These are phyloP conservation scores for Saturnispora ahearnii DNA, from an alignment of 805 yeast genomes.

Conservation along the genomic window DNA sequence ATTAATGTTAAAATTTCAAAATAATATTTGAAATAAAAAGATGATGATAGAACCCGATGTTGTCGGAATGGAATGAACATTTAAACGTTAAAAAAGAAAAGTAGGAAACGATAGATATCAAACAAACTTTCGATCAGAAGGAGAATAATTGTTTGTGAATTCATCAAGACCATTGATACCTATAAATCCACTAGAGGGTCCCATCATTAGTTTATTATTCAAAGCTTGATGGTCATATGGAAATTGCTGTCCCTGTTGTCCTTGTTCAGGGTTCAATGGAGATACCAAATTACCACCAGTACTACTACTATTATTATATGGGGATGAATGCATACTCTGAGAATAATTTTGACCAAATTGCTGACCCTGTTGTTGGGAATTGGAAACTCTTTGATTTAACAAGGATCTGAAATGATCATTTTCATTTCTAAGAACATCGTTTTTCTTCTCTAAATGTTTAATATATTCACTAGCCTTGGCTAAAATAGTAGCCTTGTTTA, in stretches of 20 bases:
- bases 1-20: not conserved
- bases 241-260: constrained; percentile 5
- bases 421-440: constrained; percentile 39
- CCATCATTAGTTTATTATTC: constrained; percentile 45
- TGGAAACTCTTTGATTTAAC: constrained; percentile 9
- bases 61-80: too few relatives aligned
- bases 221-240: constrained; percentile 17
- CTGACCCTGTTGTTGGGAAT: constrained; percentile 1
- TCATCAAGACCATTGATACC: constrained; percentile 38
- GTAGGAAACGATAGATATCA: not conserved
- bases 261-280: constrained; percentile 7
- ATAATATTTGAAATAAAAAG: not conserved
- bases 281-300: constrained; percentile 11
- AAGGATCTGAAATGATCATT: constrained; percentile 32
- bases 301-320: constrained; percentile 13
- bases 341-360: constrained; percentile 10
- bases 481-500: constrained; percentile 69
- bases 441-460: constrained; percentile 59
- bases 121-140: not conserved
- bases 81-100: not conserved
- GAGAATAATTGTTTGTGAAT: not conserved
- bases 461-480: constrained; percentile 74
- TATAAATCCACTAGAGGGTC: constrained; percentile 56
- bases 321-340: constrained; percentile 14
- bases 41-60: too few relatives aligned